Percentiles rank a stretch among this genome's conserved stretches.
phyloP scores from a whole-genome alignment of 2,329 filamentous ascomycete species.

The Aureobasidium leucospermi region DNA sequence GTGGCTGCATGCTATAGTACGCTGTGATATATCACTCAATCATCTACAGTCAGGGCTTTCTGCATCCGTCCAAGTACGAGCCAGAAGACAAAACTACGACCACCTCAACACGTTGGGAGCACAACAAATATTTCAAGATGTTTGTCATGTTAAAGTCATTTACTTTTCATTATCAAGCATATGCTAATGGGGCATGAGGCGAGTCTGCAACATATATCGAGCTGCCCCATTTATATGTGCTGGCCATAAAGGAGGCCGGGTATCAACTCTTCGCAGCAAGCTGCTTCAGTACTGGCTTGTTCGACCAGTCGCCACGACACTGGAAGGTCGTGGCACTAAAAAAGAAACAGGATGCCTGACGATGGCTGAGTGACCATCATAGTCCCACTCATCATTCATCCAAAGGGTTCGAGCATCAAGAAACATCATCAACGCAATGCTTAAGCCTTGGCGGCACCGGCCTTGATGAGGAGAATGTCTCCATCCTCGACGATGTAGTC shows the following conservation, averaged over 20 bases:
- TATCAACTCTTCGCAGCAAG: constrained; percentile 13
- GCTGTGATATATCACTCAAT: background rate
- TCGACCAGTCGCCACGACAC: background rate
- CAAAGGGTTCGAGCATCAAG: background rate
- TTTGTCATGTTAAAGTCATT: constrained; percentile 10
- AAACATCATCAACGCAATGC: background rate
- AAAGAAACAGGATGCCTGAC: constrained; percentile 2
- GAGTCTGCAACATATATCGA: background rate
- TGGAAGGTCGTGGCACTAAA: background rate
- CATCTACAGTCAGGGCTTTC: background rate
- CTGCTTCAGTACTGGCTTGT: background rate
- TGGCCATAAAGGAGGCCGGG: constrained; percentile 3
- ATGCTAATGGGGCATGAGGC: background rate
- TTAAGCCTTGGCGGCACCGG: constrained; percentile 64
- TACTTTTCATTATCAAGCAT: constrained; percentile 14
- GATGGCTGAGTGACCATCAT: background rate
- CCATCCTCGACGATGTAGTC: constrained; percentile 87
- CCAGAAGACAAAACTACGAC: too few species aligned
- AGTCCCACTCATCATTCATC: background rate
- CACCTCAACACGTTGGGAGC: background rate
- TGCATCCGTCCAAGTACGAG: background rate
- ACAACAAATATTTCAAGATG: background rate
- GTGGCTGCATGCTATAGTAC: background rate
- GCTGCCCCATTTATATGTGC: background rate
- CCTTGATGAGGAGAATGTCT: constrained; percentile 81